Conservation (phyloP, 768 basidiomycete genomes). For the Trametes cingulata region DNA sequence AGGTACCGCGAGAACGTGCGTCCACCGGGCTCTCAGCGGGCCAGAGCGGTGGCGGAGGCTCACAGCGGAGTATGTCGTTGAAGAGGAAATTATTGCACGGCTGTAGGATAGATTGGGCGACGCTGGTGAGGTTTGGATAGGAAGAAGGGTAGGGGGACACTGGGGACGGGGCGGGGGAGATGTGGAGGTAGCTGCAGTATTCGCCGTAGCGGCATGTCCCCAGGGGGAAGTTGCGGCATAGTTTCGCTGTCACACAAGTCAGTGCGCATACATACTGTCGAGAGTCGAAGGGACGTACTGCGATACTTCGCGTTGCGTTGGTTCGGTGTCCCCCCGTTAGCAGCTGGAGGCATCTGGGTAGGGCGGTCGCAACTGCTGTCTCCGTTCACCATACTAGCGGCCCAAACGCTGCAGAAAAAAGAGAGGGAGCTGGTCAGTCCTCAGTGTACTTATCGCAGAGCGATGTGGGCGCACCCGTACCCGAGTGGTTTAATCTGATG, state of each 20-base stretch:
- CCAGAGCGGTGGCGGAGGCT: background rate
- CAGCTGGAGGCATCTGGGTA: background rate
- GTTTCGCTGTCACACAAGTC: conserved; percentile 3
- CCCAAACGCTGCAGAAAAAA: background rate
- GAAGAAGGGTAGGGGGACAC: background rate
- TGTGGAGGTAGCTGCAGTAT: conserved; percentile 20
- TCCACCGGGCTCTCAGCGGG: too few relatives aligned
- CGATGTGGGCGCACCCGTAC: conserved; percentile 2
- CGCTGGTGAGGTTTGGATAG: background rate
- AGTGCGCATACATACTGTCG: background rate
- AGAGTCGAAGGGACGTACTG: background rate
- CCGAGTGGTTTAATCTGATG: background rate
- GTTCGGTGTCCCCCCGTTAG: background rate
- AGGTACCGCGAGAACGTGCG: background rate
- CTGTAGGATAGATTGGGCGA: conserved; percentile 4
- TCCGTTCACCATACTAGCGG: conserved; percentile 2
- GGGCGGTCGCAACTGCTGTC: background rate
- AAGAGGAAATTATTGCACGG: background rate
- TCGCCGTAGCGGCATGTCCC: conserved; percentile 22
- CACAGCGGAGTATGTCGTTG: background rate
- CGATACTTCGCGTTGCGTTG: conserved; percentile 10
- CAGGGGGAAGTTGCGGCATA: conserved; percentile 20
- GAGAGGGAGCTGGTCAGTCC: background rate
- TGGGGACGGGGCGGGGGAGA: conserved; percentile 2
- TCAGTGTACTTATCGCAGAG: background rate